Percentiles rank a stretch among this genome's conserved stretches.
Evolutionary conservation across 805 yeast genomes (phyloP).

Genomic region (Blastobotrys terrestris): DNA sequence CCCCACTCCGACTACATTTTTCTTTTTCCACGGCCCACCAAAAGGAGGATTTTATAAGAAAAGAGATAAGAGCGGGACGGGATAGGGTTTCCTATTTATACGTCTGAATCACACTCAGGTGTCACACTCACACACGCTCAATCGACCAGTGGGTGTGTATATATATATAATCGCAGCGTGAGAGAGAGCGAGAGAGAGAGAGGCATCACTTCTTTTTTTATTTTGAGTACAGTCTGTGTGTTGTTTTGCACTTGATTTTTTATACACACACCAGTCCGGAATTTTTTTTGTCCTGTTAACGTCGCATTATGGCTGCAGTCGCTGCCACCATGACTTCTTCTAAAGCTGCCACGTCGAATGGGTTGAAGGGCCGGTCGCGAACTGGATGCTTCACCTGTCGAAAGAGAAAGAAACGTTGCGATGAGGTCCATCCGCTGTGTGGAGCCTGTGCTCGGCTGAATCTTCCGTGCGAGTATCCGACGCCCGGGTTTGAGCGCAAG

Average conservation of each 20-base stretch:
- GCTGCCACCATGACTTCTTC: neutral
- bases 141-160: neutral
- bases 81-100: neutral
- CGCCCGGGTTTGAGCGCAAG: constrained; percentile 52
- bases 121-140: too few species aligned
- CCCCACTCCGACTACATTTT: neutral
- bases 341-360: too few species aligned
- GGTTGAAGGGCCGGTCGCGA: constrained; percentile 18
- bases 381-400: constrained; percentile 75
- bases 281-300: too few species aligned
- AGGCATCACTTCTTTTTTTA: too few species aligned
- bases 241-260: too few species aligned
- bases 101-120: neutral
- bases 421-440: constrained; percentile 64
- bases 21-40: neutral
- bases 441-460: constrained; percentile 60
- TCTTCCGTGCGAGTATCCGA: constrained; percentile 67
- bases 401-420: constrained; percentile 70
- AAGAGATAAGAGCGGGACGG: neutral
- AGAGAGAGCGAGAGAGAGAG: too few species aligned
- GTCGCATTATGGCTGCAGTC: too few species aligned
- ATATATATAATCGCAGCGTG: too few species aligned
- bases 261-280: too few species aligned
- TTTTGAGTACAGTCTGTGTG: too few species aligned
- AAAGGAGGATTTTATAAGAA: neutral